Conservation (phyloP, 495 filamentous ascomycete species). For the Penicillium lividum region DNA sequence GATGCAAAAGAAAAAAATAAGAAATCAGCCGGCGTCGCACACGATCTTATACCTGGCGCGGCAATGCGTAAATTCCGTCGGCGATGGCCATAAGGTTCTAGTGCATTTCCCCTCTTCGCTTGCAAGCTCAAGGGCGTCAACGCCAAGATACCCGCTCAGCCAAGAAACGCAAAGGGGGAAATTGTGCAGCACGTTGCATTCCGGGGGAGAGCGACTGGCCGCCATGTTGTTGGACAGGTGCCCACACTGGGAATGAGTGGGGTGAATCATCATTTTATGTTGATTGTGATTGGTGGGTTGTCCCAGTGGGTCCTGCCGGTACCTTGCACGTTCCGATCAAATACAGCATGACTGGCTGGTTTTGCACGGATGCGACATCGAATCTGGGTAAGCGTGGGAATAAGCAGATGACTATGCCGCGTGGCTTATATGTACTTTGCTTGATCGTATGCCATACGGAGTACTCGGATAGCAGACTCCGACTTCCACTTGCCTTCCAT, state of each 20-base stretch:
- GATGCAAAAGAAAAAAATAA: constrained; percentile 4
- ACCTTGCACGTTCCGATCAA: constrained; percentile 16
- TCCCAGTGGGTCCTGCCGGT: neutral
- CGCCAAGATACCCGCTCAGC: neutral
- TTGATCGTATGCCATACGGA: no score
- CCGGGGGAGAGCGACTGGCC: constrained; percentile 4
- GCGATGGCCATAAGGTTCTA: neutral
- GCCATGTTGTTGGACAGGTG: neutral
- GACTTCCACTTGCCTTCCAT: no score
- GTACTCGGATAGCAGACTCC: no score
- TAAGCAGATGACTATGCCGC: neutral
- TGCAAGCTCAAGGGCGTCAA: neutral
- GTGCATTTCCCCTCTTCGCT: constrained; percentile 1
- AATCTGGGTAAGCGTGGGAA: neutral
- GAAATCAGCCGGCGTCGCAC: constrained; percentile 6
- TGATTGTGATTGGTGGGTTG: neutral
- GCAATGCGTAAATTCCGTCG: neutral
- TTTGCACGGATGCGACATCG: neutral
- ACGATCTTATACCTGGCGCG: constrained; percentile 20
- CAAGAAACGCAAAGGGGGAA: neutral
- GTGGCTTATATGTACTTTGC: neutral
- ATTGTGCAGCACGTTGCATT: constrained; percentile 12
- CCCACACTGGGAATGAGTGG: neutral
- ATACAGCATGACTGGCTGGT: constrained; percentile 12
- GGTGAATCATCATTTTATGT: neutral